Percentiles rank a stretch among this genome's conserved stretches.
Evolutionary conservation across 805 yeast genomes (phyloP).

Genomic region (Vanderwaltozyma polyspora): DNA sequence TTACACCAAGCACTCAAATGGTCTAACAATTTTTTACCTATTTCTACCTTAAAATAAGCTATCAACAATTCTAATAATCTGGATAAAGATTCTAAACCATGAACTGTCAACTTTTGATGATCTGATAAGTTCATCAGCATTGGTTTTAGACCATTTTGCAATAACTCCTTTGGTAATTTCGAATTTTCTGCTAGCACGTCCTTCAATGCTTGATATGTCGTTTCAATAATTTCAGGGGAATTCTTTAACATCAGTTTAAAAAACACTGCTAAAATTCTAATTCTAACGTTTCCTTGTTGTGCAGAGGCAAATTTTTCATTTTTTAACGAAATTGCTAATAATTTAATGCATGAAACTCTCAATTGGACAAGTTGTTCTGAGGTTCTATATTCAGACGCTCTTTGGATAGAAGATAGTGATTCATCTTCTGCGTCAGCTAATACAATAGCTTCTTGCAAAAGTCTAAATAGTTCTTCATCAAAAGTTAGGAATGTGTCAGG

Average conservation of each 20-base stretch:
- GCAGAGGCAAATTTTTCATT: constrained; percentile 73
- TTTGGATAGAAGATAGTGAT: constrained; percentile 76
- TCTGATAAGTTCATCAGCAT: constrained; percentile 92
- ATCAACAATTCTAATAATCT: constrained; percentile 74
- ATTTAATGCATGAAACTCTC: constrained; percentile 78
- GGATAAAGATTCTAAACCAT: constrained; percentile 86
- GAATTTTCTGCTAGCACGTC: constrained; percentile 76
- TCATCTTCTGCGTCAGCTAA: constrained; percentile 97
- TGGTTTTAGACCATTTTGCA: constrained; percentile 93
- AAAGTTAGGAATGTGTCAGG: constrained; percentile 75
- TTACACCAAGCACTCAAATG: constrained; percentile 96
- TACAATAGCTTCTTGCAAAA: constrained; percentile 82
- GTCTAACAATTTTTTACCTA: constrained; percentile 84
- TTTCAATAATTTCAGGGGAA: constrained; percentile 79
- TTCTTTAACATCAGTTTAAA: constrained; percentile 84
- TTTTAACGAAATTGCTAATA: constrained; percentile 72
- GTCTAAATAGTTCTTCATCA: constrained; percentile 77
- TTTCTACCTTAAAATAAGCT: constrained; percentile 91
- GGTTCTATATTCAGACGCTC: constrained; percentile 77
- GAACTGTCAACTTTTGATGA: constrained; percentile 77
- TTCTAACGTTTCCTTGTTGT: constrained; percentile 66
- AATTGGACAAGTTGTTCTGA: constrained; percentile 79
- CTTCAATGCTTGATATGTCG: constrained; percentile 82
- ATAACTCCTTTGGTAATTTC: constrained; percentile 81
- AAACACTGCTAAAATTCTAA: constrained; percentile 82